A percentile compares a stretch with the other conserved stretches of the same genome.
phyloP scores from a whole-genome alignment of 2,329 filamentous ascomycete species.

The Canariomyces notabilis region DNA sequence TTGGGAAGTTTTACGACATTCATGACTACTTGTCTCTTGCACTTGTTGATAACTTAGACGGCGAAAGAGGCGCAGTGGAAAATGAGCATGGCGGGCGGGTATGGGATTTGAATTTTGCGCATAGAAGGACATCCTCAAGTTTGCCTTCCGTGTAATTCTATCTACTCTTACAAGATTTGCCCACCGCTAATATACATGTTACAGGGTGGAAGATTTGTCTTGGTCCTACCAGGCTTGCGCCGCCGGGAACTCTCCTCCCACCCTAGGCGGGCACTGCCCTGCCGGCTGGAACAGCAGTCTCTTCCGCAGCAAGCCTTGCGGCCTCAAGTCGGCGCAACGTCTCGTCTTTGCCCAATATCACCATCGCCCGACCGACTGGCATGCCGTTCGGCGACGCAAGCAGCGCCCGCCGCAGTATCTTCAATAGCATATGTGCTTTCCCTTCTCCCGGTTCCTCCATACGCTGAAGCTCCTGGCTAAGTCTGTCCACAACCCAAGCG shows the following conservation, averaged over 20 bases:
- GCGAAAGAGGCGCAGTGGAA: neutral
- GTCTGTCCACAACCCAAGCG: constrained; percentile 1
- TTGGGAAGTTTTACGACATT: no score
- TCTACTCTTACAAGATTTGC: neutral
- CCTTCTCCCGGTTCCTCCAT: constrained; percentile 2
- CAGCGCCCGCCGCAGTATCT: constrained; percentile 30
- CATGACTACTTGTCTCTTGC: no score
- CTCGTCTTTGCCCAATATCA: constrained; percentile 29
- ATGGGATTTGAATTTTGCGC: constrained; percentile 8
- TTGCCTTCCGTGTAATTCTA: neutral
- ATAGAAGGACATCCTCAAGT: no score
- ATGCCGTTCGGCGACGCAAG: constrained; percentile 24
- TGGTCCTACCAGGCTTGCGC: neutral
- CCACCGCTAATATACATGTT: neutral
- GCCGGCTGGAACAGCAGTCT: neutral
- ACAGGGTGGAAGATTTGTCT: neutral
- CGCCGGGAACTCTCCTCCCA: neutral
- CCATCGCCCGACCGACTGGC: constrained; percentile 24
- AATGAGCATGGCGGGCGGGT: neutral
- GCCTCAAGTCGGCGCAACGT: constrained; percentile 23
- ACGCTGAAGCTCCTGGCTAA: neutral
- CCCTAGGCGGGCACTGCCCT: no score
- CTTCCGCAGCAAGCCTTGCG: constrained; percentile 2
- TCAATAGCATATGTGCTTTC: constrained; percentile 27
- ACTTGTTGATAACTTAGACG: constrained; percentile 10